Evolutionary conservation across 2,329 filamentous ascomycete genomes (phyloP).

Genomic region (Ceratocystis ficicola): DNA sequence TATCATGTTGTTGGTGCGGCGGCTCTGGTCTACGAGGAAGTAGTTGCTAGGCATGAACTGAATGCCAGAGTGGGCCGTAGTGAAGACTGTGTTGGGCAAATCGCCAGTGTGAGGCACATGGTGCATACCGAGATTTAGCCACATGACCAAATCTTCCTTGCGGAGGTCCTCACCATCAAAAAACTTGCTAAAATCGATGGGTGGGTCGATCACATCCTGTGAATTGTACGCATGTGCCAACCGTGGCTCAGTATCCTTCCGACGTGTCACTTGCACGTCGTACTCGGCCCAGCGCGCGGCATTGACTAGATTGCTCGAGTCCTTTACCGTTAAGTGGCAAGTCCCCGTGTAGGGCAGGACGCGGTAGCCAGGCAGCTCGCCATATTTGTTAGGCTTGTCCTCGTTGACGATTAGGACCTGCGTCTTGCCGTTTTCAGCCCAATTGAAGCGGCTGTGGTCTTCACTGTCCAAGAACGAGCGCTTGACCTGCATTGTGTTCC

Average conservation of each 20-base stretch:
- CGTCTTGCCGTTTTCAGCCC: constrained; percentile 34
- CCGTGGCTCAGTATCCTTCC: constrained; percentile 34
- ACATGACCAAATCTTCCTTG: constrained; percentile 35
- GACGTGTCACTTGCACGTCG: constrained; percentile 36
- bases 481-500: constrained; percentile 29
- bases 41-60: constrained; percentile 30
- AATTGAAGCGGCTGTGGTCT: constrained; percentile 28
- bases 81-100: constrained; percentile 29
- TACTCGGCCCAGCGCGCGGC: constrained; percentile 33
- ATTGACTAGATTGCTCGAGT: constrained; percentile 32
- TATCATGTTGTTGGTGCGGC: constrained; percentile 30
- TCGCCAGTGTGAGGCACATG: constrained; percentile 40
- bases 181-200: constrained; percentile 37
- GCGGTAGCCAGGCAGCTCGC: constrained; percentile 37
- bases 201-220: constrained; percentile 32
- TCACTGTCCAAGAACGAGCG: constrained; percentile 25
- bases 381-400: constrained; percentile 36
- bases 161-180: constrained; percentile 26
- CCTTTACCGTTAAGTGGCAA: constrained; percentile 36
- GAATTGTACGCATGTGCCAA: constrained; percentile 30
- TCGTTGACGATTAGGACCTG: constrained; percentile 37
- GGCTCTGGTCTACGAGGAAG: constrained; percentile 16
- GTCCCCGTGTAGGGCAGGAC: constrained; percentile 31
- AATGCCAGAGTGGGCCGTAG: constrained; percentile 29
- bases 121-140: constrained; percentile 45